Evolutionary conservation across 345 rosid genomes (phyloP).

Genomic region (Theobroma cacao): DNA sequence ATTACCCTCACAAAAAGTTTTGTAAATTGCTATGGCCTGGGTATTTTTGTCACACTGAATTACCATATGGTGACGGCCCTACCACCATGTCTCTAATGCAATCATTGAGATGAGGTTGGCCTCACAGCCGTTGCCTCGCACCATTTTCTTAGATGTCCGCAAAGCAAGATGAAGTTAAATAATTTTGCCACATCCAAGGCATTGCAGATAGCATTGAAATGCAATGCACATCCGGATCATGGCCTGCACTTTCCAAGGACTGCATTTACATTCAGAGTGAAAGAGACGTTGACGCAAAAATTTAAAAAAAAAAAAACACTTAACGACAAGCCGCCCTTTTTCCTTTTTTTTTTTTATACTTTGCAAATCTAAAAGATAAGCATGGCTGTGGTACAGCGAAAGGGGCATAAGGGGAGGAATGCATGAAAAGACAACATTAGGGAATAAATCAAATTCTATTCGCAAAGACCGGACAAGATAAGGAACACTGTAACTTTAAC

Average conservation of each 20-base stretch:
- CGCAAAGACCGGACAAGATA: not conserved
- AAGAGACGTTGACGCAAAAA: too few species aligned
- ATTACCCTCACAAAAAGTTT: not conserved
- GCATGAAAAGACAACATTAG: not conserved
- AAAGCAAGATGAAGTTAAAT: not conserved
- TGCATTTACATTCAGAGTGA: too few species aligned
- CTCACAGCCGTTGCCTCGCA: not conserved
- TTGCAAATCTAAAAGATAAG: not conserved
- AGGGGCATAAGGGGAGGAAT: not conserved
- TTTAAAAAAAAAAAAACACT: too few species aligned
- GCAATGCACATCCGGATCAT: too few species aligned
- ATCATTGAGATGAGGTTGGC: not conserved
- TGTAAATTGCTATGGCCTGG: not conserved
- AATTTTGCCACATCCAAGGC: not conserved
- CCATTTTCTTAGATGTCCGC: not conserved
- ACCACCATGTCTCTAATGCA: not conserved
- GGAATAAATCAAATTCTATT: not conserved
- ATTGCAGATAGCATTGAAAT: not conserved
- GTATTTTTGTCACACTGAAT: not conserved
- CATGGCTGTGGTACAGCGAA: not conserved
- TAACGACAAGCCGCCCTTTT: too few species aligned
- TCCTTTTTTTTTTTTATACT: not conserved
- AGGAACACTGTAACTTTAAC: conserved; percentile 8
- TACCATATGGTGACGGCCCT: too few species aligned
- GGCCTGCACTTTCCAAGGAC: not conserved